Percentiles rank a stretch among this genome's conserved stretches.
Conservation (phyloP, 208 protist species). For the Crithidia brevicula region DNA sequence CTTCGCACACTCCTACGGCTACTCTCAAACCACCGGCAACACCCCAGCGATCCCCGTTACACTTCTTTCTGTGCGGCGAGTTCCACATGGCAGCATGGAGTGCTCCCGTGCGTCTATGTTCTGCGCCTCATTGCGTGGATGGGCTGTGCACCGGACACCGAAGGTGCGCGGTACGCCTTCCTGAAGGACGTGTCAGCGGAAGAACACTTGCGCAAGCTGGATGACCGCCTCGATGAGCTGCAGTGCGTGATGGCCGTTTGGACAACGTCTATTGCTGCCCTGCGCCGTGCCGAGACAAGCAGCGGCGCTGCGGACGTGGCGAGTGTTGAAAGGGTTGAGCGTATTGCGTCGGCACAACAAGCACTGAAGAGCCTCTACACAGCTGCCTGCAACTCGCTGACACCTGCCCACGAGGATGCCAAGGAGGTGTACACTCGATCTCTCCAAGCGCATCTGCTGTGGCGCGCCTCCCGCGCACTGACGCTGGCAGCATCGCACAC, state of each 20-base stretch:
- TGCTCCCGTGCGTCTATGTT: constrained; percentile 32
- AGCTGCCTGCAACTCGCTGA: not conserved
- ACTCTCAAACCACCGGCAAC: constrained; percentile 17
- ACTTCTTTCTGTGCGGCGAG: constrained; percentile 22
- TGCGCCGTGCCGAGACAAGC: not conserved
- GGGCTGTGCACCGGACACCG: constrained; percentile 12
- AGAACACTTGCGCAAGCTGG: not conserved
- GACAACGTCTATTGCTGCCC: not conserved
- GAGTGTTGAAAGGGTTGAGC: not conserved
- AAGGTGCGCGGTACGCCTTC: constrained; percentile 23
- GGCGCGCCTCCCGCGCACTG: not conserved
- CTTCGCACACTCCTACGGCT: constrained; percentile 13
- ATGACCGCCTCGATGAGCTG: constrained; percentile 19
- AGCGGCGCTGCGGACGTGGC: not conserved
- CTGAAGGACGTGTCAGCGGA: not conserved
- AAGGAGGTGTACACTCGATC: not conserved
- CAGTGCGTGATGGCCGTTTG: constrained; percentile 22
- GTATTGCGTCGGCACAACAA: not conserved
- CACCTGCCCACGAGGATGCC: not conserved
- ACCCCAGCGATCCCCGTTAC: constrained; percentile 11
- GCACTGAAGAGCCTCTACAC: not conserved
- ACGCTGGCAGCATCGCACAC: not conserved
- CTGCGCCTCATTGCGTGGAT: constrained; percentile 34
- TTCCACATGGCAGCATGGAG: constrained; percentile 19
- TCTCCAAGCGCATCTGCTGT: constrained; percentile 3